Evolutionary conservation across 192 early-diverging fungal genomes (phyloP), one percentile per base, ranked within the genome.

Genomic region (Dissophora ornata): DNA sequence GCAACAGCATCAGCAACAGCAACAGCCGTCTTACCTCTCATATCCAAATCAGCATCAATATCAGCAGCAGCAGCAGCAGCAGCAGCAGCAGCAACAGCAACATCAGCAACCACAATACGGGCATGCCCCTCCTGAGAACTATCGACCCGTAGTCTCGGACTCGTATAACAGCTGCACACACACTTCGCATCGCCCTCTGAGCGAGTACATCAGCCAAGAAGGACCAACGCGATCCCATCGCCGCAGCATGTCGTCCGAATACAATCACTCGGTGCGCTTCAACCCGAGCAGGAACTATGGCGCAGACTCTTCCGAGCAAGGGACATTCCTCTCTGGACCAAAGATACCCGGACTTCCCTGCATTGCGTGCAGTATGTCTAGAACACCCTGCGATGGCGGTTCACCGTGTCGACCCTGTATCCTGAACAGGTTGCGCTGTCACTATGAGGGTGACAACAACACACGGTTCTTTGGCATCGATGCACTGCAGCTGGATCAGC

Each of bases 381-480:
- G 40, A 46, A 30, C 41, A 0, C 18, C 63, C 18, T 77, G 73
- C 26, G 73, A 77, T 28, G 64, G 73, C 30, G 73, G 73, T 24
- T 77, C 73, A 1, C 73, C 73, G 8, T 77, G 73, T 26, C 57
- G 58, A 11, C 21, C 64, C 2, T 77, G 73, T 44, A 18, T 49
- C 41, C 1, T 54, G 28, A 66, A 41, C 52, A 52, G 58, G 50
- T 28, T 61, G 21, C 73, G 73, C 5, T 77, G 73, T 13, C 57
- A 67, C 26, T 77, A 77, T 13, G 73, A 77, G 21, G 73, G 57
- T 8, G 51, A 77, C 36, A 77, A 67, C 36, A 77, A 77, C 48
- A 67, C 63, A 13, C 57, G 58, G 16, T 77, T 77, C 53, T 77
- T 77, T 62, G 65, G 65, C 4, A 77, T 77, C n/a, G 73, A 77